Evolutionary conservation across 192 early-diverging fungal species (phyloP).

Genomic region (Lobosporangium transversale): DNA sequence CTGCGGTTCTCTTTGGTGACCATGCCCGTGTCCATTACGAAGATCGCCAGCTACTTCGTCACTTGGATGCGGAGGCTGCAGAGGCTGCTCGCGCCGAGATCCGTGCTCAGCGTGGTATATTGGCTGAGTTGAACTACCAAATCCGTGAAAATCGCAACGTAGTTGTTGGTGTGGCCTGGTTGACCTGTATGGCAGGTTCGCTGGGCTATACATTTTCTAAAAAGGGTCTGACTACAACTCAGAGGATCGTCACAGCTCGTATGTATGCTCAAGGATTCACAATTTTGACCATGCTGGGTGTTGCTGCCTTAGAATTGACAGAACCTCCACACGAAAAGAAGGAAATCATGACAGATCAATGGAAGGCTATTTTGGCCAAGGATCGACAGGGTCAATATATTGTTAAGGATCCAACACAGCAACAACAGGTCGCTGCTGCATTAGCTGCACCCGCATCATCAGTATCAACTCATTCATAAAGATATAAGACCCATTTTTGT

Average conservation of each 20-base stretch:
- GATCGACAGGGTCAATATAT: slow-evolving; percentile 47
- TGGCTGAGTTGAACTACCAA: slow-evolving; percentile 49
- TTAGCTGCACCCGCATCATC: slow-evolving; percentile 22
- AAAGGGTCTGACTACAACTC: slow-evolving; percentile 45
- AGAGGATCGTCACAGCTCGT: slow-evolving; percentile 50
- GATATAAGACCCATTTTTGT: background rate
- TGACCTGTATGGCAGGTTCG: slow-evolving; percentile 48
- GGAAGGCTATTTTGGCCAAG: slow-evolving; percentile 53
- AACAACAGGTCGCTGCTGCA: background rate
- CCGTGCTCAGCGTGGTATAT: slow-evolving; percentile 34
- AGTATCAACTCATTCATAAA: slow-evolving; percentile 8
- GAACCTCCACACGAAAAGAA: slow-evolving; percentile 27
- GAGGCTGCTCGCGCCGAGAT: slow-evolving; percentile 41
- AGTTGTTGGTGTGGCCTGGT: slow-evolving; percentile 42
- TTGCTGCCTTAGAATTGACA: slow-evolving; percentile 41
- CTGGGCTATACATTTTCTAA: slow-evolving; percentile 48
- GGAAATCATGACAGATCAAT: slow-evolving; percentile 42
- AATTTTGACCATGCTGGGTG: slow-evolving; percentile 47
- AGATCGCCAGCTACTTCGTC: slow-evolving; percentile 48
- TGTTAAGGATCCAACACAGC: slow-evolving; percentile 28
- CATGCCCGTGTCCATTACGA: slow-evolving; percentile 51
- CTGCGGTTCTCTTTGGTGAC: slow-evolving; percentile 37
- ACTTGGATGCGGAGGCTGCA: slow-evolving; percentile 44
- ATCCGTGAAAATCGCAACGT: slow-evolving; percentile 49
- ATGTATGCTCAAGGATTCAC: slow-evolving; percentile 55